These are phyloP conservation scores for Fistulifera pelliculosa DNA, from an alignment of 108 stramenopile genomes.

Conservation along the genomic window DNA sequence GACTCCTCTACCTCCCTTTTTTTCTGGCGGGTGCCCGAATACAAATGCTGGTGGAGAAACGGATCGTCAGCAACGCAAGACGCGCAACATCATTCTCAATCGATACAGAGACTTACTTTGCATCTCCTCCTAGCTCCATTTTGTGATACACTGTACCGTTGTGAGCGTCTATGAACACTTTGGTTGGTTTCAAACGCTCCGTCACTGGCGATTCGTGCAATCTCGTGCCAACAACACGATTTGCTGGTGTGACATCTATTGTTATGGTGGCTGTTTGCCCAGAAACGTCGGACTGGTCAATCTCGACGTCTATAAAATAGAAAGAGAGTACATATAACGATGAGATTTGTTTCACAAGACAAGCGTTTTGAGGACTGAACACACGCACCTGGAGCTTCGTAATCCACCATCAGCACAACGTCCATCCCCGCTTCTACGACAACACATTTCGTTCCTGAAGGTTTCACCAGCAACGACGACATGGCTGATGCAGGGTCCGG, in stretches of 20 bases:
- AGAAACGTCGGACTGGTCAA: background rate
- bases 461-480: constrained; percentile 6
- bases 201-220: constrained; percentile 4
- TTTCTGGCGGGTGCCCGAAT: constrained; percentile 16
- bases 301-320: constrained; percentile 4
- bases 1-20: constrained; percentile 4
- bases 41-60: constrained; percentile 15
- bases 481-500: background rate
- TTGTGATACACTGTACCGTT: constrained; percentile 27
- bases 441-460: constrained; percentile 39
- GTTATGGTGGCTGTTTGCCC: constrained; percentile 3
- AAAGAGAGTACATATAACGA: background rate
- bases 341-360: background rate
- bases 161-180: constrained; percentile 25
- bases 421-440: constrained; percentile 43
- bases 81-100: background rate
- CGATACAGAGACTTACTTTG: constrained; percentile 31
- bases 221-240: constrained; percentile 11
- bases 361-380: background rate
- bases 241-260: constrained; percentile 21
- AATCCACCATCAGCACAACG: constrained; percentile 33
- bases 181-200: constrained; percentile 4
- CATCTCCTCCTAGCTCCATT: constrained; percentile 22
- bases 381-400: constrained; percentile 53
- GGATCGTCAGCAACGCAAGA: constrained; percentile 20